These are phyloP conservation scores for Naganishia kalamii DNA, from an alignment of 768 basidiomycete genomes.

Conservation along the genomic window DNA sequence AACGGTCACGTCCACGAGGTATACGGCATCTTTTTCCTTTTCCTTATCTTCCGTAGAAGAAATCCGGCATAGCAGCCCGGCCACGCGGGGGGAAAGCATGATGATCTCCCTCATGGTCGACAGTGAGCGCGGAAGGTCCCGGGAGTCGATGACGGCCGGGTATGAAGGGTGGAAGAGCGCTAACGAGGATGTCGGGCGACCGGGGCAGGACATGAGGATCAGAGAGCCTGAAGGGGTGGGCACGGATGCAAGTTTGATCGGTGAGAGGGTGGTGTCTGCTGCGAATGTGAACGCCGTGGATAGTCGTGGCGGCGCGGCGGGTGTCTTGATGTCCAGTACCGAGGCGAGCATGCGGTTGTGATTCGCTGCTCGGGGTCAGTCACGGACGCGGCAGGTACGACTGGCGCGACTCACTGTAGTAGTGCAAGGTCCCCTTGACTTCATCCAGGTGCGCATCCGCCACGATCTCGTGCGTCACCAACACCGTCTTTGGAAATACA, in stretches of 20 bases:
- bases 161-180: slow-evolving; percentile 21
- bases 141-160: slow-evolving; percentile 20
- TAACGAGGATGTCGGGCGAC: slow-evolving; percentile 17
- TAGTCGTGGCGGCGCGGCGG: background rate
- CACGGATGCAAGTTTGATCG: background rate
- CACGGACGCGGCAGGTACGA: no score
- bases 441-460: slow-evolving; percentile 20
- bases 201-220: background rate
- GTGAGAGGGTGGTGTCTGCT: background rate
- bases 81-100: background rate
- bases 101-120: background rate
- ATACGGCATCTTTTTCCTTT: slow-evolving; percentile 13
- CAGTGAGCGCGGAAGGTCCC: slow-evolving; percentile 3
- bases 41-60: background rate
- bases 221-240: slow-evolving; percentile 5
- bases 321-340: slow-evolving; percentile 7
- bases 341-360: slow-evolving; percentile 10
- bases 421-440: slow-evolving; percentile 26
- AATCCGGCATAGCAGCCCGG: background rate
- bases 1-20: slow-evolving; percentile 13
- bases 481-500: background rate
- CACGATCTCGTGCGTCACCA: slow-evolving; percentile 17
- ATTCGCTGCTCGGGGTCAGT: background rate
- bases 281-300: slow-evolving; percentile 5
- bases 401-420: slow-evolving; percentile 26